A percentile compares a stretch with the other conserved stretches of the same genome.
These are phyloP conservation scores for Thelonectria discophora DNA, from an alignment of 2,329 filamentous ascomycete species.

Conservation along the genomic window DNA sequence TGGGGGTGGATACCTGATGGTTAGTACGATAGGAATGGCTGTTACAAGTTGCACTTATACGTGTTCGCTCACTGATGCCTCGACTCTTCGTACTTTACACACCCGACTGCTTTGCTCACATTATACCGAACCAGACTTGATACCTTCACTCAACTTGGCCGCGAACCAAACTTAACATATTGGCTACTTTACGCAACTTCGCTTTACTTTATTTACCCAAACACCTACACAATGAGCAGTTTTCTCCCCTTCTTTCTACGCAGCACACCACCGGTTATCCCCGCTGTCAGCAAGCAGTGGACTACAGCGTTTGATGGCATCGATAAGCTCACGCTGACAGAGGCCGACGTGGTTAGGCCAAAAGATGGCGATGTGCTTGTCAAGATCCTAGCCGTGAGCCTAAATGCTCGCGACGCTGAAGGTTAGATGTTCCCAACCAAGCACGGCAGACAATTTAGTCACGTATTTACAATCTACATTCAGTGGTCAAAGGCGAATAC, in stretches of 20 bases:
- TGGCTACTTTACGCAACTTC: too few relatives aligned
- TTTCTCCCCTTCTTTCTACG: conserved; percentile 18
- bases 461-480: background rate
- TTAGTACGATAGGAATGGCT: background rate
- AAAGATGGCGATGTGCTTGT: conserved; percentile 62
- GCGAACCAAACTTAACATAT: too few relatives aligned
- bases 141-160: too few relatives aligned
- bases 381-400: conserved; percentile 55
- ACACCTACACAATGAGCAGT: background rate
- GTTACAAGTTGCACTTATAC: background rate
- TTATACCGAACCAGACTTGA: too few relatives aligned
- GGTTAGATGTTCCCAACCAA: conserved; percentile 46
- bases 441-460: too few relatives aligned
- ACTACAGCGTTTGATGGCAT: conserved; percentile 63
- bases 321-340: conserved; percentile 58
- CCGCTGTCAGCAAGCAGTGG: conserved; percentile 60
- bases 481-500: conserved; percentile 73
- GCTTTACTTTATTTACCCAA: background rate
- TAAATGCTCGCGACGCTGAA: conserved; percentile 62
- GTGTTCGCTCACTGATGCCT: too few relatives aligned
- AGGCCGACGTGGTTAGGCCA: conserved; percentile 57
- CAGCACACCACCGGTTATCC: conserved; percentile 25
- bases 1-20: background rate
- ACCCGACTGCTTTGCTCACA: too few relatives aligned
- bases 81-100: too few relatives aligned